Percentiles rank a stretch among this genome's conserved stretches.
Evolutionary conservation across 805 yeast genomes (phyloP).

Genomic region (Candida hispaniensis): DNA sequence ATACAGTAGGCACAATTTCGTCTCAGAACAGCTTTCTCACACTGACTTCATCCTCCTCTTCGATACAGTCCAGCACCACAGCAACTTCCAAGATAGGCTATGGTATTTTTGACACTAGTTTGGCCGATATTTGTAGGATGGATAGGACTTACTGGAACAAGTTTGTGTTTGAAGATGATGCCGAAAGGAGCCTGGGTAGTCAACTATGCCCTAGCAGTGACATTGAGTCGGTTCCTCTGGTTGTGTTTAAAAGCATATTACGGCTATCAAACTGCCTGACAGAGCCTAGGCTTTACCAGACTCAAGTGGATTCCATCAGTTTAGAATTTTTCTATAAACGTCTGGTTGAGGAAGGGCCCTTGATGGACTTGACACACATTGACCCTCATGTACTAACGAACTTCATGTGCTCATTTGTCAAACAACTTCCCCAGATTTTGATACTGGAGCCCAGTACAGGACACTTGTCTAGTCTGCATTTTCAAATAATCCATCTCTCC

Average conservation of each 20-base stretch:
- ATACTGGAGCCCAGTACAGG: no score
- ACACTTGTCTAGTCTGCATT: conserved; percentile 5
- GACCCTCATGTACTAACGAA: conserved; percentile 3
- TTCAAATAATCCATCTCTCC: conserved; percentile 2
- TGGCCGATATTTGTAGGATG: conserved; percentile 2
- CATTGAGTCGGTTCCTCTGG: conserved; percentile 8
- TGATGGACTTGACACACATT: conserved; percentile 1
- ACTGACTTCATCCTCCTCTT: conserved; percentile 4
- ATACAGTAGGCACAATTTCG: neutral
- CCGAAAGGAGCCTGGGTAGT: conserved; percentile 4
- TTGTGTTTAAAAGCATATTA: conserved; percentile 5
- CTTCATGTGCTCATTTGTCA: conserved; percentile 4
- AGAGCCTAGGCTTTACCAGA: conserved; percentile 3
- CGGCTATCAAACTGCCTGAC: conserved; percentile 7
- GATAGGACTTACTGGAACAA: conserved; percentile 5
- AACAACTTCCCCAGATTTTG: conserved; percentile 8
- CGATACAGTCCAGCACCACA: no score
- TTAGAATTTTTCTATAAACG: conserved; percentile 2
- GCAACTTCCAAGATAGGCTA: no score
- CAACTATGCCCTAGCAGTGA: conserved; percentile 9
- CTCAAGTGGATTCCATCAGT: neutral
- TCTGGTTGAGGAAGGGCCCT: conserved; percentile 6
- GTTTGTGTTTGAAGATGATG: conserved; percentile 3
- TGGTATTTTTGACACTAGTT: neutral
- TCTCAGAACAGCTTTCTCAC: neutral